Evolutionary conservation across 179 eudicot genomes (phyloP).

Genomic region (Vitellaria paradoxa): DNA sequence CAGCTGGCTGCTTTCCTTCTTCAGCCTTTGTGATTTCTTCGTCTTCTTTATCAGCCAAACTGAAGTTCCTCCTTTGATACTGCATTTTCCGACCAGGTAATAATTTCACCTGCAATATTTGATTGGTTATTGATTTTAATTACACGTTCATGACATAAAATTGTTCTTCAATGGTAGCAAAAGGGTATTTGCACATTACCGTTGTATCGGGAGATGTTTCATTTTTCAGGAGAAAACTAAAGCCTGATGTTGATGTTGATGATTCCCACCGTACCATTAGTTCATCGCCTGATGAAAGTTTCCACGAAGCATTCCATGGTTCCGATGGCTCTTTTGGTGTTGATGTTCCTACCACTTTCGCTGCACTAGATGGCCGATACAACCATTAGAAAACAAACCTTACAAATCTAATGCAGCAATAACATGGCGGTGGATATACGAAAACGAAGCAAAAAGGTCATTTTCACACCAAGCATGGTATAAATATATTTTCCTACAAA

Average conservation of each 20-base stretch:
- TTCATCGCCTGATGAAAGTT: conserved; percentile 68
- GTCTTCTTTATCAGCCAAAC: conserved; percentile 15
- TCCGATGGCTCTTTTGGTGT: conserved; percentile 67
- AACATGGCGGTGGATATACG: background rate
- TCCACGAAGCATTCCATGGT: conserved; percentile 63
- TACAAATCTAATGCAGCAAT: background rate
- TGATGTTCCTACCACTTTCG: conserved; percentile 83
- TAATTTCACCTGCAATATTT: conserved; percentile 52
- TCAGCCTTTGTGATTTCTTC: conserved; percentile 15
- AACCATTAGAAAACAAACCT: conserved; percentile 4
- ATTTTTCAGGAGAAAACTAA: conserved; percentile 39
- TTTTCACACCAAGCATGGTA: background rate
- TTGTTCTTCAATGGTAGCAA: background rate
- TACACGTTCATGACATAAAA: background rate
- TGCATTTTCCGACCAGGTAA: conserved; percentile 73
- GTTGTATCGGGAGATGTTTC: conserved; percentile 36
- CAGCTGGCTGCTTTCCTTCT: background rate
- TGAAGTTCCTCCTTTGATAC: conserved; percentile 34
- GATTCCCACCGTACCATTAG: conserved; percentile 51
- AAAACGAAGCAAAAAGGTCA: background rate
- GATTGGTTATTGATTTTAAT: background rate
- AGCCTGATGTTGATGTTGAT: conserved; percentile 32
- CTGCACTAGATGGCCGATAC: conserved; percentile 45
- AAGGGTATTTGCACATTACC: conserved; percentile 25
- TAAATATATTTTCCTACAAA: no score